Conservation (phyloP, 257 asterid genomes). For the Mentha longifolia region DNA sequence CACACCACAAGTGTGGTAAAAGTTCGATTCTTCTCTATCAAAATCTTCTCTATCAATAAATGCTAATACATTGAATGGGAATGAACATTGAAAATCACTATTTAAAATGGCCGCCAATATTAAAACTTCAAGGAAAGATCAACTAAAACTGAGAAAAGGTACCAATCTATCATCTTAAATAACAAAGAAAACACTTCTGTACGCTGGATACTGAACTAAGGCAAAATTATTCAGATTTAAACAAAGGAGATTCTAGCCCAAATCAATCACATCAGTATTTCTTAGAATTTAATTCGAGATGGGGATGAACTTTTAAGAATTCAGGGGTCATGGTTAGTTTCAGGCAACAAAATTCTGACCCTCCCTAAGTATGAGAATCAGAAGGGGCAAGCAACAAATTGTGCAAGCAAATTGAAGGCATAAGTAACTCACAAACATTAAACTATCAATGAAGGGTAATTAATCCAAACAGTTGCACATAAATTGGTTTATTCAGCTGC, state of each 20-base stretch:
- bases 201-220: constrained; percentile 1
- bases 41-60: neutral
- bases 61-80: constrained; percentile 4
- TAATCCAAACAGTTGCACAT: neutral
- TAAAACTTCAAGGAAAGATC: neutral
- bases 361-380: constrained; percentile 5
- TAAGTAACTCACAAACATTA: constrained; percentile 1
- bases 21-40: neutral
- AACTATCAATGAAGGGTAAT: neutral
- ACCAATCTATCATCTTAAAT: neutral
- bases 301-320: neutral
- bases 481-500: neutral
- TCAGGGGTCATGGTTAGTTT: neutral
- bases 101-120: neutral
- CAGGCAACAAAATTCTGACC: neutral
- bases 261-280: neutral
- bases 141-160: neutral
- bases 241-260: neutral
- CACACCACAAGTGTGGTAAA: constrained; percentile 1
- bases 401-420: constrained; percentile 5
- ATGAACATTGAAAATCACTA: constrained; percentile 3
- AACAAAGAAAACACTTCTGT: neutral
- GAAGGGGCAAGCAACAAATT: neutral
- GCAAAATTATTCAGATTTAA: neutral
- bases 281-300: neutral